phyloP scores from a whole-genome alignment of 441 rosid species.

The Adansonia grandidieri region DNA sequence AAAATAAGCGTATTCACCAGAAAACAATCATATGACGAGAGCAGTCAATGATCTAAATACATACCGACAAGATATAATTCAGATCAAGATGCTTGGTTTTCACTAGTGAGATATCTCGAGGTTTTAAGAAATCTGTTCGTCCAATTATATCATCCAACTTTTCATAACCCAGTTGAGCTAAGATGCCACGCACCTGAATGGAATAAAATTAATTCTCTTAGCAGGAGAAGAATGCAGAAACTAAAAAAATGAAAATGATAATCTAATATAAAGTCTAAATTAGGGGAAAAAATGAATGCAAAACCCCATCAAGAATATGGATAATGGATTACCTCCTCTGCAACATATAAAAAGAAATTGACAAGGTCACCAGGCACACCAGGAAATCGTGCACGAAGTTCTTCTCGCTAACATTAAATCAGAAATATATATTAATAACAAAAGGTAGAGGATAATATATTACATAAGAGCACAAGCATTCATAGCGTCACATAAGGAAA shows the following conservation, averaged over 20 bases:
- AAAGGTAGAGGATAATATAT: conserved; percentile 18
- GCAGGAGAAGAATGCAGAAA: background rate
- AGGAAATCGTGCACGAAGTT: conserved; percentile 96
- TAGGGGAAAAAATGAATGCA: conserved; percentile 18
- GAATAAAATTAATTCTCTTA: conserved; percentile 8
- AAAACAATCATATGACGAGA: conserved; percentile 18
- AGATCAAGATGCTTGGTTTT: conserved; percentile 98
- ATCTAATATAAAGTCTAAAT: conserved; percentile 16
- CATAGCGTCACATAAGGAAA: conserved; percentile 22
- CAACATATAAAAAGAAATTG: conserved; percentile 89
- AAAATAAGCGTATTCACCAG: background rate
- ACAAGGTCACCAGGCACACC: conserved; percentile 99
- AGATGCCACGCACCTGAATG: conserved; percentile 85
- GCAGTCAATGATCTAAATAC: conserved; percentile 34
- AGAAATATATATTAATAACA: conserved; percentile 28
- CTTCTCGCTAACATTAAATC: conserved; percentile 71
- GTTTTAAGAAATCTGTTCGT: conserved; percentile 70
- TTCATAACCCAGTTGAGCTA: conserved; percentile 87
- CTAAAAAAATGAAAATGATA: conserved; percentile 5
- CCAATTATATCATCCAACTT: conserved; percentile 95
- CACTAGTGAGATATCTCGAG: conserved; percentile 88
- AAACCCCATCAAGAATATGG: conserved; percentile 15
- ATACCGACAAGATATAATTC: conserved; percentile 73
- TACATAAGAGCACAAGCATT: conserved; percentile 22
- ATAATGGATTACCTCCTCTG: conserved; percentile 83